Percentiles rank a stretch among this genome's conserved stretches.
phyloP scores from a whole-genome alignment of 768 basidiomycete genomes.

The Cystobasidium ongulense region DNA sequence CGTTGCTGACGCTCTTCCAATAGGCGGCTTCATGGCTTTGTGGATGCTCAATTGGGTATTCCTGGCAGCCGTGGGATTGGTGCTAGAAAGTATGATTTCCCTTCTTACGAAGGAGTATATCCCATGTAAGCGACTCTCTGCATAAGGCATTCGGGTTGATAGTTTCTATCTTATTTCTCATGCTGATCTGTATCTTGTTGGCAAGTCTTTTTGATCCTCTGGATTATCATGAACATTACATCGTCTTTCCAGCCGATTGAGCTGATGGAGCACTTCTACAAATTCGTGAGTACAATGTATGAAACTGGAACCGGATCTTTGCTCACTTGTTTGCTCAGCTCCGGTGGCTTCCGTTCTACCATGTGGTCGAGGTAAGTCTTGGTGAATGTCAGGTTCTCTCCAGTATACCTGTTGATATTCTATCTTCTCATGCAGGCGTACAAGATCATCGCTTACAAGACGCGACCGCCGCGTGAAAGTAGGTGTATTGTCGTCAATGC shows the following conservation, averaged over 20 bases:
- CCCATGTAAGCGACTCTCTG: neutral
- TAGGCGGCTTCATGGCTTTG: slow-evolving; percentile 43
- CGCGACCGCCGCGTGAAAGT: slow-evolving; percentile 33
- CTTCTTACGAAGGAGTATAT: slow-evolving; percentile 34
- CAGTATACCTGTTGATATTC: neutral
- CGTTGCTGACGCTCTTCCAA: neutral
- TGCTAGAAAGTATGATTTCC: slow-evolving; percentile 43
- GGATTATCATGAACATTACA: slow-evolving; percentile 45
- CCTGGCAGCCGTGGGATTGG: slow-evolving; percentile 42
- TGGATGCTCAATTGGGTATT: slow-evolving; percentile 45
- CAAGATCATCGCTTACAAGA: slow-evolving; percentile 45
- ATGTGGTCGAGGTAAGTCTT: slow-evolving; percentile 33
- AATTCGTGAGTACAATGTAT: slow-evolving; percentile 33
- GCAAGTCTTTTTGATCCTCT: slow-evolving; percentile 44
- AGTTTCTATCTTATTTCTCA: neutral
- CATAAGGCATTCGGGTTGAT: neutral
- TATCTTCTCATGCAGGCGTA: slow-evolving; percentile 37
- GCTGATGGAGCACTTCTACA: slow-evolving; percentile 42
- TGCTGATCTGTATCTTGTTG: slow-evolving; percentile 17
- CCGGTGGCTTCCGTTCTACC: slow-evolving; percentile 41
- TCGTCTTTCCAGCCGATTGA: slow-evolving; percentile 43
- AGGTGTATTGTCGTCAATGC: neutral
- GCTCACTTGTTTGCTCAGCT: neutral
- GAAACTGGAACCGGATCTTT: neutral
- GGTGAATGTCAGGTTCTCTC: slow-evolving; percentile 2